Evolutionary conservation across 192 early-diverging fungal species (phyloP).

Genomic region (Glomus cerebriforme): DNA sequence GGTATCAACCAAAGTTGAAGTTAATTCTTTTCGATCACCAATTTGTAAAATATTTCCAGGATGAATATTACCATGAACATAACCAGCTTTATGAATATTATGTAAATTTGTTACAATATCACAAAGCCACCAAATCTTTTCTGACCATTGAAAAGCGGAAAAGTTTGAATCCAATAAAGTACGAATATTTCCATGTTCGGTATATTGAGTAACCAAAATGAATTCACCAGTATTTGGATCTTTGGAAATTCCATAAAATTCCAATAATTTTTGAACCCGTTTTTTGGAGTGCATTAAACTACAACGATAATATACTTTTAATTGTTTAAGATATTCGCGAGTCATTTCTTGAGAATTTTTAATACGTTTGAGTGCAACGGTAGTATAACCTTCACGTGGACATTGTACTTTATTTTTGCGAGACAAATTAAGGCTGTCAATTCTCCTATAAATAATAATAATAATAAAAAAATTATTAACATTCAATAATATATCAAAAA

Average conservation of each 20-base stretch:
- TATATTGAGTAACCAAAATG: conserved; percentile 3
- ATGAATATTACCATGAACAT: conserved; percentile 26
- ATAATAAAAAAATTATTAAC: too few species aligned
- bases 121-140: conserved; percentile 20
- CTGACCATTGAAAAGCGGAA: not conserved
- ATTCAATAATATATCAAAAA: too few species aligned
- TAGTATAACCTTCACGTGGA: not conserved
- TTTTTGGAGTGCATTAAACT: not conserved
- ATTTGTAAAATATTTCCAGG: conserved; percentile 23
- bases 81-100: conserved; percentile 12
- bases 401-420: not conserved
- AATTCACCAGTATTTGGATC: not conserved
- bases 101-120: not conserved
- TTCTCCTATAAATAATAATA: not conserved
- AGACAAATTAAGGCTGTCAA: not conserved
- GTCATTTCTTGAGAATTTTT: conserved; percentile 21
- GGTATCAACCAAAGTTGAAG: not conserved
- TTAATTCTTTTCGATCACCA: not conserved
- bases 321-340: not conserved
- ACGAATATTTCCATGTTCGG: not conserved
- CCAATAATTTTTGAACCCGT: not conserved
- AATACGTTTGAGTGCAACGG: conserved; percentile 9
- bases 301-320: not conserved
- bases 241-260: conserved; percentile 12
- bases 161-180: not conserved